Evolutionary conservation across 352 stramenopile species (phyloP), one percentile per base, ranked within the genome.

Genomic region (Globisporangium spinosum): DNA sequence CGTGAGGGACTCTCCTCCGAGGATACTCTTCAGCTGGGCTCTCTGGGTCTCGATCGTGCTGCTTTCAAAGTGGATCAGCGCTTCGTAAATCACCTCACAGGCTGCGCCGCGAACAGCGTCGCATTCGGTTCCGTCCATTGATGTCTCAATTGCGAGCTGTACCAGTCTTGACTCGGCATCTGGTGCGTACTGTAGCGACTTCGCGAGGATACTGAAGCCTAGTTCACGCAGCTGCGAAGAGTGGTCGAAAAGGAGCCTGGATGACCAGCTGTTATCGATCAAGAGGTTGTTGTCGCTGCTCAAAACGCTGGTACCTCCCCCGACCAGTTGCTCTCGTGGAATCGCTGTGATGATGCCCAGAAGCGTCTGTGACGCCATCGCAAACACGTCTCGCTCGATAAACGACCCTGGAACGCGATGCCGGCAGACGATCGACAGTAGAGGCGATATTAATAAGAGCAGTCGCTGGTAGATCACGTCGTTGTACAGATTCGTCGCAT

Each of bases 341-440:
- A 78, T 70, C 1, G 45, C 64, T n/a, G 10, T 25, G 13, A 85
- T 47, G 49, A 85, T 74, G 0, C 51, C 51, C n/a, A 77, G 32
- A 23, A 91, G 76, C 40, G 79, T 83, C 29, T 83, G 70, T 17
- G 77, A 74, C 0, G 70, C 77, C 38, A 68, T 34, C 2, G 65
- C 69, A 61, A 85, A 87, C 2, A 77, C 64, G 40, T 85, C 71
- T 17, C 75, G 76, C 10, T 80, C 77, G 8, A 80, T 23, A 29
- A 85, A 92, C 2, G 82, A 89, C 0, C 79, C 79, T 47, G 84
- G 82, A 2, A 83, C 62, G 27, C 79, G 78, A 62, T 90, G 82
- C 8, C 79, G 73, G 34, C 74, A 83, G 8, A 87, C 67, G 25
- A 87, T 67, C 5, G 79, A 75, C 12, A 87, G 51, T 29, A 91